Base-by-base conservation (phyloP, 257 asterid genomes). In the Salvia hispanica region DNA sequence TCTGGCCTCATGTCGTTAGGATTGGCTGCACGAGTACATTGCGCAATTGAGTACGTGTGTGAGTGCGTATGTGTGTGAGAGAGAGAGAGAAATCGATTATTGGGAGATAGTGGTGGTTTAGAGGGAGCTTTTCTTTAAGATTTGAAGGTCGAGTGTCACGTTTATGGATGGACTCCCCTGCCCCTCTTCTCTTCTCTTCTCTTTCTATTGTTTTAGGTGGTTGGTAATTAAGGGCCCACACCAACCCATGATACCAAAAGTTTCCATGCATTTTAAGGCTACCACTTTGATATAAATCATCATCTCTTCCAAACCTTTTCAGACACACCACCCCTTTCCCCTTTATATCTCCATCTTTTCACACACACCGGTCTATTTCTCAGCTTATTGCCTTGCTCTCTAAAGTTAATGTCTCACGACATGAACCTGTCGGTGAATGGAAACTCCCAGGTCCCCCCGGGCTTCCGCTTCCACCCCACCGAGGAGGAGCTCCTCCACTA, bases 391-490 rank as follows among this genome's bases (percentile, higher is more conserved):
- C 60, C 59, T 54, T 4, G 7, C 9, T 25, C 15, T 54, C 14
- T 54, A 54, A 25, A 55, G 40, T 16, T 56, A 4, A 80, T 81
- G 83, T 73, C 86, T 0, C 82, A 84, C 34, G 79, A 78, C 51
- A 88, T 91, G 97, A 86, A 79, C 63, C 70, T 88, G 33, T 88
- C 93, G 3, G 96, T 91, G 4, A 88, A 91, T 45, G 97, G 93
- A 5, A 90, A 86, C 13, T 88, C 97, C 21, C 81, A 86, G 73
- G 97, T 91, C 13, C 97, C 97, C 7, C 97, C 97, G 0, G 97
- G 97, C 15, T 91, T 91, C 75, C 95, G 97, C 3, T 91, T 91
- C 80, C 97, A 91, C 69, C 97, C 97, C 9, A 91, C 96, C 0
- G 97, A 91, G 76, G 96, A 91, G 71, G 97, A 91, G 72, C 97